Percentiles rank a stretch among this genome's conserved stretches.
Conservation (phyloP, 225 moss, liverwort and hornwort species). For the Bryum argenteum region DNA sequence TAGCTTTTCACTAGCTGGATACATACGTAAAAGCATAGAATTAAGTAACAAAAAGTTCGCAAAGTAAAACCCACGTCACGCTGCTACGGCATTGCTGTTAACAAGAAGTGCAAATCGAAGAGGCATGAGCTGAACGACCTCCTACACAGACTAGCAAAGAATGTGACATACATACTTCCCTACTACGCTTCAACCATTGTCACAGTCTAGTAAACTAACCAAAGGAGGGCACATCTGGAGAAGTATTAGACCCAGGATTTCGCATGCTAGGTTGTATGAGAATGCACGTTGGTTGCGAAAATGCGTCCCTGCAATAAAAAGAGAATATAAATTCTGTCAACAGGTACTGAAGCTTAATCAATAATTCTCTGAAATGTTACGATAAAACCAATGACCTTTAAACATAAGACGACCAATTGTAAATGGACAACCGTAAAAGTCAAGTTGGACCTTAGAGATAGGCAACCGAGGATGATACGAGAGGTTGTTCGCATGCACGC, state of each 20-base stretch:
- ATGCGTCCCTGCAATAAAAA: slow-evolving; percentile 69
- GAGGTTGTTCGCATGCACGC: slow-evolving; percentile 87
- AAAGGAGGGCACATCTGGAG: slow-evolving; percentile 87
- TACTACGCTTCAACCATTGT: slow-evolving; percentile 22
- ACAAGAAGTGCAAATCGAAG: slow-evolving; percentile 18
- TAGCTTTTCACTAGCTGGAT: slow-evolving; percentile 86
- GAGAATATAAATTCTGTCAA: slow-evolving; percentile 12
- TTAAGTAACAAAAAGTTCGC: slow-evolving; percentile 26
- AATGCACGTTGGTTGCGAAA: slow-evolving; percentile 84
- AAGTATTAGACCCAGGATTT: slow-evolving; percentile 49
- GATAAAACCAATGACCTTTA: not conserved
- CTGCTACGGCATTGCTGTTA: slow-evolving; percentile 11
- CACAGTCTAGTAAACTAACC: slow-evolving; percentile 55
- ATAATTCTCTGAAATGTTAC: slow-evolving; percentile 7
- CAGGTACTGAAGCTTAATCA: not conserved
- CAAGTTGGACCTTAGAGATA: slow-evolving; percentile 76
- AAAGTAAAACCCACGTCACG: slow-evolving; percentile 2
- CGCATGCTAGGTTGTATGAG: slow-evolving; percentile 98
- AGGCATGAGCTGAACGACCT: slow-evolving; percentile 8
- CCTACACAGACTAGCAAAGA: slow-evolving; percentile 9
- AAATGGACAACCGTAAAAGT: slow-evolving; percentile 14
- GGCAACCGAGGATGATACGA: slow-evolving; percentile 82
- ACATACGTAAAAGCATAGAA: slow-evolving; percentile 22
- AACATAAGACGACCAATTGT: slow-evolving; percentile 16
- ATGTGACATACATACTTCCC: slow-evolving; percentile 4